Evolutionary conservation across 352 stramenopile genomes (phyloP), one percentile per base, ranked within the genome.

Genomic region (Phytophthora vignae): DNA sequence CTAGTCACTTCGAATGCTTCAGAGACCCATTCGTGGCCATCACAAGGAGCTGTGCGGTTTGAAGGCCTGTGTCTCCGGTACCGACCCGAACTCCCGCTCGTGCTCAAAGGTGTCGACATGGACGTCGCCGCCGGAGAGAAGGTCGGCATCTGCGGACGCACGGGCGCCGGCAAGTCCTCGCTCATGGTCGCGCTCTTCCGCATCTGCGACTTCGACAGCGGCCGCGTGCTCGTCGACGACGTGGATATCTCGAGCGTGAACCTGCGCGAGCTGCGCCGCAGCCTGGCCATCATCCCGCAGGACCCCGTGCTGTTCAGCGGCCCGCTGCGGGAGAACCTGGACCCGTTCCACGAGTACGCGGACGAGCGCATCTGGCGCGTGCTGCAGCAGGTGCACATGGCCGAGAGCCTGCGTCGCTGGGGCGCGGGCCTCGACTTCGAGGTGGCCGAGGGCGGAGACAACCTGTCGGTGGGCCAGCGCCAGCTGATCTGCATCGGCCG

Each of bases 401-500:
- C 74, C 21, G 82, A 96, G 2, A 75, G 65, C 33, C 73, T 92
- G 50, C 66, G 64, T 22, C 74, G 66, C 38, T 88, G 78, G 81
- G 78, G 76, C 42, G 55, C 55, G 2, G 74, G 76, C 6, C 84
- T 99, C 11, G 91, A 98, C 68, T 91, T 95, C 49, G 69, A 90
- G 55, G 92, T 99, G 8, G 84, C 91, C 2, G 95, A 99, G 63
- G 87, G 87, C 15, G 97, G 97, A 17, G 81, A 79, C 29, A 99
- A 99, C 76, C 95, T 98, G 40, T 50, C 42, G 42, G 42, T 50
- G 42, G 42, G 42, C n/a, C 42, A 99, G 78, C 81, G 96, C 3
- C 96, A 99, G 77, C 77, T 99, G 19, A 69, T 99, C 1, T 98
- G 95, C 64, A 91, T 99, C 54, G 98, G 84, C n/a, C 82, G 98